These are phyloP conservation scores for Thinopyrum elongatum DNA, from an alignment of 176 grass and related monocot genomes.

Conservation along the genomic window DNA sequence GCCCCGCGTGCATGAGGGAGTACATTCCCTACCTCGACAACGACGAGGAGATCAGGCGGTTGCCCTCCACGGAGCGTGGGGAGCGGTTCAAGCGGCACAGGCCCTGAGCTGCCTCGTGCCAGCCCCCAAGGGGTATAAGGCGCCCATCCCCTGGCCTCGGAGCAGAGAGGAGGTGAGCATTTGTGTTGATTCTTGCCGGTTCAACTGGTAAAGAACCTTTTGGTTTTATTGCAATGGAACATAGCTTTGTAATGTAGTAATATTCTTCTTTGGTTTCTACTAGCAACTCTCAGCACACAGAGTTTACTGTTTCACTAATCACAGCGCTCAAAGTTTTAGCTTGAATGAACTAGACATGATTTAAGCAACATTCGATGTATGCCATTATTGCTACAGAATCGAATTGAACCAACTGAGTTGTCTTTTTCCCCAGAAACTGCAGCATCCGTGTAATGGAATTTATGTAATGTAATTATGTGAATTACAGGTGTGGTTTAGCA, in stretches of 20 bases:
- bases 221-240: not conserved
- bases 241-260: not conserved
- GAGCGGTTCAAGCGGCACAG: conserved; percentile 81
- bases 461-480: not conserved
- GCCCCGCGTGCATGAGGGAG: conserved; percentile 63
- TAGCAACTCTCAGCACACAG: not conserved
- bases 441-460: not conserved
- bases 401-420: not conserved
- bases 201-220: not conserved
- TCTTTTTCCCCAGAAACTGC: not conserved
- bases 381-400: not conserved
- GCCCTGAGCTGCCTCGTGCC: conserved; percentile 71
- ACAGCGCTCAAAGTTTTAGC: not conserved
- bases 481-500: conserved; percentile 64
- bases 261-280: not conserved
- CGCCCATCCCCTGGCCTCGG: conserved; percentile 73
- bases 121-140: conserved; percentile 66
- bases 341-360: not conserved
- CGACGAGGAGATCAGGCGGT: conserved; percentile 59
- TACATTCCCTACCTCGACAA: conserved; percentile 93
- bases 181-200: conserved; percentile 4
- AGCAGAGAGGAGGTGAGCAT: conserved; percentile 89
- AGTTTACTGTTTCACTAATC: not conserved
- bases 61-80: conserved; percentile 53
- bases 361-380: not conserved